Evolutionary conservation across 1,284 basidiomycete species (phyloP), one percentile per base, ranked within the genome.

Genomic region (Leccinum solheimii): DNA sequence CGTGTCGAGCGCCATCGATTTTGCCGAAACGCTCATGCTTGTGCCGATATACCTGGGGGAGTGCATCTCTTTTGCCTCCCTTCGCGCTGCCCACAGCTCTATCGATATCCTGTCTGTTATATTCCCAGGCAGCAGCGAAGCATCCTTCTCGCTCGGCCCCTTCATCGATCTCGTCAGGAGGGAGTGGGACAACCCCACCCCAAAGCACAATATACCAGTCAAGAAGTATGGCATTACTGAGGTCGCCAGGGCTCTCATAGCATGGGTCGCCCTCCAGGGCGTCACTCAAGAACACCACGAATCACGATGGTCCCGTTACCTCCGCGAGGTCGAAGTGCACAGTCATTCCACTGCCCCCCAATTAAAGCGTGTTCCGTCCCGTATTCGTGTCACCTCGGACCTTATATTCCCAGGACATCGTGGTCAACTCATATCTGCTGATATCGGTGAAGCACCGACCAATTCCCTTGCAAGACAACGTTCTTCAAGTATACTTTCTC

Each of bases 281-380:
- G 86, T 90, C 45, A 93, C 91, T 2, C 84, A 87, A 68, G 85
- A 90, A 67, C 90, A 87, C 81, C 88, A 90, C 64, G 90, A 91
- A 72, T 79, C 81, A 66, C 77, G 75, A 50, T 91, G 88, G 88
- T 82, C 88, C 60, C 79, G 79, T 66, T 77, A 83, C 68, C 77
- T 91, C 63, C 81, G 78, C 59, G 90, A 92, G 71, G 83, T 92
- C 21, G 80, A 84, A 62, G 81, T 90, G 56, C 81, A 83, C 52
- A 81, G 84, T 59, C 75, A 79, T 55, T 54, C 77, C 66, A 50
- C 75, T 65, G 63, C 66, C 57, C 59, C 66, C 60, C 62, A 71
- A 69, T 60, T 74, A 65, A 74, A 73, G 61, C 72, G 72, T n/a
- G 73, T 75, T 14, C 75, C 78, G 43, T 88, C 87, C 23, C 81